Percentiles rank a stretch among this genome's conserved stretches.
Conservation (phyloP, 176 grass and related monocot species). For the Eragrostis nindensis region DNA sequence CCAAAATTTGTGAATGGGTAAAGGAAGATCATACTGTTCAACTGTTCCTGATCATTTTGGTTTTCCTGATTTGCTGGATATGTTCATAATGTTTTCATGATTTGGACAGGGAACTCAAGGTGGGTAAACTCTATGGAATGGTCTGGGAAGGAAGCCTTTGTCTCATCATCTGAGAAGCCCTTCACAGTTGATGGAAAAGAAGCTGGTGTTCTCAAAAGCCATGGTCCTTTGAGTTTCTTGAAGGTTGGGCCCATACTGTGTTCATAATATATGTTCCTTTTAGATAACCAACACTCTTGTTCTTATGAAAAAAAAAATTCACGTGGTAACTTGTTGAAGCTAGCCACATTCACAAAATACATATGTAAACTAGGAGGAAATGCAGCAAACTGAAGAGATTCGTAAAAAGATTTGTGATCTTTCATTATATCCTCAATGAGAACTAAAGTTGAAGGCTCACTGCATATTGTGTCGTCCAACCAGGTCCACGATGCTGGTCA, state of each 20-base stretch:
- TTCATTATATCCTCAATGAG: background rate
- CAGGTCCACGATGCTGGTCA: slow-evolving; percentile 88
- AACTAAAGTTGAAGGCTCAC: background rate
- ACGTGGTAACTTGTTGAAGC: background rate
- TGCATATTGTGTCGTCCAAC: background rate
- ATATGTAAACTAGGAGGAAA: background rate
- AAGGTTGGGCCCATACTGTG: slow-evolving; percentile 54
- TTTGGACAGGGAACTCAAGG: slow-evolving; percentile 77
- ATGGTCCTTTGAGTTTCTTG: slow-evolving; percentile 87
- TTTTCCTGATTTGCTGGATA: background rate
- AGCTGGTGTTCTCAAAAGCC: slow-evolving; percentile 77
- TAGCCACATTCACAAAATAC: background rate
- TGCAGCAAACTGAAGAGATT: background rate
- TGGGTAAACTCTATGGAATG: slow-evolving; percentile 97
- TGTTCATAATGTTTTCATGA: slow-evolving; percentile 9
- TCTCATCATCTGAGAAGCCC: slow-evolving; percentile 58
- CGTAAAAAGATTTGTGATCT: background rate
- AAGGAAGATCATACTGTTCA: too few relatives aligned
- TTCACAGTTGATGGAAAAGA: slow-evolving; percentile 76
- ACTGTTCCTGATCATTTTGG: slow-evolving; percentile 2
- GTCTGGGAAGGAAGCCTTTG: slow-evolving; percentile 77
- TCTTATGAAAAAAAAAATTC: background rate
- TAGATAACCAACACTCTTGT: background rate
- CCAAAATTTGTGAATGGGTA: too few relatives aligned
- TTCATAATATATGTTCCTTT: background rate